Base-by-base conservation (phyloP, 2,329 filamentous ascomycete genomes). In the Stemphylium vesicarium region DNA sequence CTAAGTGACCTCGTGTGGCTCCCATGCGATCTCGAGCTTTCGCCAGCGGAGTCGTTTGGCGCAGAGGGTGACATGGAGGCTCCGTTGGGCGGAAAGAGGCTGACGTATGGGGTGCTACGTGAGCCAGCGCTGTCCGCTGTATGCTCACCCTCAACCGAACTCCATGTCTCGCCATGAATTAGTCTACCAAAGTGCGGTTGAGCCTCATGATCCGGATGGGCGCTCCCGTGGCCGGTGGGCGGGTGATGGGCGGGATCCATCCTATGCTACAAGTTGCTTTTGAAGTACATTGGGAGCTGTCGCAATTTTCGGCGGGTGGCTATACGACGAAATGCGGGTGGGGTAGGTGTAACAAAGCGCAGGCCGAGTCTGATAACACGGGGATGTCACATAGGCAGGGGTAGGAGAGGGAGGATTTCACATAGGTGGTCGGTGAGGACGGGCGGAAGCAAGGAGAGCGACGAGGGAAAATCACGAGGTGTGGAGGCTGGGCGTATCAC, bases 81-180 rank as follows among this genome's bases (percentile, higher is more conserved):
- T 20, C 63, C 42, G 37, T 59, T 52, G 35, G 68, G 59, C 15
- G 72, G 67, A 64, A 75, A 70, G 58, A 71, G 65, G 38, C 61
- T 67, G 53, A 65, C 56, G 43, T 62, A 65, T 29, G 66, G 59
- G 29, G 64, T 41, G 39, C 20, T 61, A 53, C 47, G 55, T 18
- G 56, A 49, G 35, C 47, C 55, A 20, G 39, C 35, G 45, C 35
- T 50, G 42, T 37, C 52, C 41, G 50, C 59, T 36, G 57, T 53
- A 33, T 48, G 45, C 24, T 63, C 53, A 37, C 41, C 43, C 11
- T 62, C 45, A 18, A 42, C 41, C 22, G 53, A 48, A 16, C 59
- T 42, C 61, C 60, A 63, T 48, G 59, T 57, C 50, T 62, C 64
- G 48, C 18, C 43, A 35, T 47, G 49, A n/a, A 37, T 46, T 44